phyloP scores from a whole-genome alignment of 768 basidiomycete genomes.

The Mycena rebaudengoi region DNA sequence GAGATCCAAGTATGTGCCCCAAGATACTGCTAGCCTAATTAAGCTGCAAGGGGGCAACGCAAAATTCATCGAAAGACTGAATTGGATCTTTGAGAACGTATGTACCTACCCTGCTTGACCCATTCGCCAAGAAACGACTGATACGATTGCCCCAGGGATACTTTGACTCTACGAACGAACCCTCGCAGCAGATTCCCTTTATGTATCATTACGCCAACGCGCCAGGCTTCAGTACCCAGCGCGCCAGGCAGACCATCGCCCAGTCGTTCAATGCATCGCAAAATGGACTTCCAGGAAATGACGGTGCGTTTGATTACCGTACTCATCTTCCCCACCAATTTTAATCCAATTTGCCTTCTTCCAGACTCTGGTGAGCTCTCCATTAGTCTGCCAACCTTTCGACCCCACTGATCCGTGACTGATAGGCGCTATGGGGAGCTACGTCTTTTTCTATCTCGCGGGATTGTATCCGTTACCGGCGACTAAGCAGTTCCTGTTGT shows the following conservation, averaged over 20 bases:
- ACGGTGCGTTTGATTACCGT: slow-evolving; percentile 50
- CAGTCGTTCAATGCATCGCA: slow-evolving; percentile 63
- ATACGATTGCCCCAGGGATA: slow-evolving; percentile 50
- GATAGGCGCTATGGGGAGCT: slow-evolving; percentile 70
- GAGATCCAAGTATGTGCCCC: slow-evolving; percentile 61
- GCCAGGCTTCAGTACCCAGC: slow-evolving; percentile 65
- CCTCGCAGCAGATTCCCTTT: slow-evolving; percentile 72
- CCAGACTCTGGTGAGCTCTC: slow-evolving; percentile 36
- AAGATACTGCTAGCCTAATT: slow-evolving; percentile 70
- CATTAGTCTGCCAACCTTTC: neutral
- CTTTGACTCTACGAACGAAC: slow-evolving; percentile 71
- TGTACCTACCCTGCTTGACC: neutral
- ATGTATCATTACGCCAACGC: slow-evolving; percentile 76
- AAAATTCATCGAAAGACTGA: slow-evolving; percentile 60
- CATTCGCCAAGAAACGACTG: neutral
- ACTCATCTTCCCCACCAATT: slow-evolving; percentile 9
- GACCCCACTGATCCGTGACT: neutral
- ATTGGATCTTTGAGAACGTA: slow-evolving; percentile 67
- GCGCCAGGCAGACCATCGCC: slow-evolving; percentile 63
- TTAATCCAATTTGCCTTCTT: neutral
- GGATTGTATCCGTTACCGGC: slow-evolving; percentile 73
- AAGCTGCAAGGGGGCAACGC: slow-evolving; percentile 65
- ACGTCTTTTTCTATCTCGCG: slow-evolving; percentile 63
- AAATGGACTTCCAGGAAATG: slow-evolving; percentile 70
- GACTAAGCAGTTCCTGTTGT: slow-evolving; percentile 65